Base-by-base conservation (phyloP, 129 eudicot species). In the Helianthus tuberosus region DNA sequence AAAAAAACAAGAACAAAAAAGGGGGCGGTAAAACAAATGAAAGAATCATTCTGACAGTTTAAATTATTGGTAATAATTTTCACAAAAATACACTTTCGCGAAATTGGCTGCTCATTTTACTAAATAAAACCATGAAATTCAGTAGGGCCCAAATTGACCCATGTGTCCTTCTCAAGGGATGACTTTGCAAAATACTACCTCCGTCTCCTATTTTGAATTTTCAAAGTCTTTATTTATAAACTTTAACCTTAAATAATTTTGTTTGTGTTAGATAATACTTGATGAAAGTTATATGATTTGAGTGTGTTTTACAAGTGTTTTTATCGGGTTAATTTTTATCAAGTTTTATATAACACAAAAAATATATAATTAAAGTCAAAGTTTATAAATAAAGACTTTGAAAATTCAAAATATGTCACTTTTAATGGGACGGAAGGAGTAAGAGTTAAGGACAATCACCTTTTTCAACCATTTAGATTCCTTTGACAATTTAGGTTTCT, bases 81-180 rank as follows among this genome's bases (percentile, higher is more conserved):
- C 73, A 64, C 36, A 64, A 52, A 57, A 64, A 53, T 13, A 54
- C 73, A 78, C 6, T 53, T 71, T 64, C 66, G 48, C 9, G 77
- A 78, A 78, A 78, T 64, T 78, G 73, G 77, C 68, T 54, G 41
- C 71, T 71, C 82, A 71, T 60, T 46, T 25, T 11, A 47, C 25
- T 48, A 69, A 39, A 60, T 25, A 69, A 38, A 68, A 71, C 23
- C 54, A 60, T 68, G 75, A 69, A 76, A 69, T 59, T 47, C 11
- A 12, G 69, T 69, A 59, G 81, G 81, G 35, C 70, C 75, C 61
- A 25, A 47, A 57, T 46, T 68, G 62, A 59, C 69, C 62, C 50
- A 43, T 11, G 7, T 35, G 75, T 60, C 70, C 49, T 58, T 77
- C 62, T 68, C 63, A 76, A 54, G 59, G 74, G 51, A 67, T 67